Conservation (phyloP, 2,329 filamentous ascomycete species). For the Diaporthe batatas region DNA sequence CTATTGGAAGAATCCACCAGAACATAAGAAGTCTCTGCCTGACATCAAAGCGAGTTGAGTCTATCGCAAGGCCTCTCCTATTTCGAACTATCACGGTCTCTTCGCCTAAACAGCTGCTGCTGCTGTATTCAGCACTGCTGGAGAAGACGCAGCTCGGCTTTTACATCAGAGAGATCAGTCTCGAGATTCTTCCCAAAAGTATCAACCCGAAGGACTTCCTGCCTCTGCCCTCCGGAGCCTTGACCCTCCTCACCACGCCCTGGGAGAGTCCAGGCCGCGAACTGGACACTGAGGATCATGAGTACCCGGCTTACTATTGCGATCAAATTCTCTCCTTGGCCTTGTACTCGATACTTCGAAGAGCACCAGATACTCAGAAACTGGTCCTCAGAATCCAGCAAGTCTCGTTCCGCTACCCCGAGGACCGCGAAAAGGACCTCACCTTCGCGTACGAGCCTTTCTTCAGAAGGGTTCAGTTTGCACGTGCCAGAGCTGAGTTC, state of each 20-base stretch:
- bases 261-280: not conserved
- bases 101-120: not conserved
- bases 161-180: not conserved
- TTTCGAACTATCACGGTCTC: not conserved
- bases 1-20: not conserved
- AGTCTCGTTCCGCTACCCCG: not conserved
- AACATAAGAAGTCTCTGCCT: constrained; percentile 1
- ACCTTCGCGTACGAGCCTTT: not conserved
- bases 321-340: not conserved
- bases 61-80: not conserved
- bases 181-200: not conserved
- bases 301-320: no score
- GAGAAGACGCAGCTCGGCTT: not conserved
- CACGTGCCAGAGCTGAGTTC: not conserved
- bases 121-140: not conserved
- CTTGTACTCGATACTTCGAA: not conserved
- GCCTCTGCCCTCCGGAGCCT: not conserved
- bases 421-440: no score
- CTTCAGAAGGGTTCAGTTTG: not conserved
- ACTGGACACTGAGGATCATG: not conserved
- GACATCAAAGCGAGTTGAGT: not conserved
- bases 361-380: not conserved
- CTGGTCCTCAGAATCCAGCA: not conserved
- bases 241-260: not conserved
- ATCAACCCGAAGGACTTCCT: not conserved